These are phyloP conservation scores for Colletotrichum endophyticum DNA, from an alignment of 2,329 filamentous ascomycete genomes.

Conservation along the genomic window DNA sequence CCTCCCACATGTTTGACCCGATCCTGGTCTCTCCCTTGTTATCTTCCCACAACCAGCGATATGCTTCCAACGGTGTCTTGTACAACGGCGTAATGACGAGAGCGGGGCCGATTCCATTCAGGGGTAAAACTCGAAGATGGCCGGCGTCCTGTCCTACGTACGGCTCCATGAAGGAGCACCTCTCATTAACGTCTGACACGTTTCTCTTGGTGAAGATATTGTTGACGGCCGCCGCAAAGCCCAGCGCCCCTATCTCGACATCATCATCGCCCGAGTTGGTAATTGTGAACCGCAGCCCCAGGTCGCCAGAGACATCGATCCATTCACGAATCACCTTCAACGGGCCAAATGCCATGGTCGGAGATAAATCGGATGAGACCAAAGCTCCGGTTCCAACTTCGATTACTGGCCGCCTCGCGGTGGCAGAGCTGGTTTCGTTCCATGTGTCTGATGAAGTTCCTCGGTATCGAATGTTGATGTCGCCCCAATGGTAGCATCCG, in stretches of 20 bases:
- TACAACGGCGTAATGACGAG: slow-evolving; percentile 59
- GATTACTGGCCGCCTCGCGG: slow-evolving; percentile 38
- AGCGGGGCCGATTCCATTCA: slow-evolving; percentile 54
- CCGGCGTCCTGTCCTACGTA: slow-evolving; percentile 64
- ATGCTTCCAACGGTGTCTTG: slow-evolving; percentile 53
- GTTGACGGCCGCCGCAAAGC: slow-evolving; percentile 65
- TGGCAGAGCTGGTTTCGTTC: slow-evolving; percentile 51
- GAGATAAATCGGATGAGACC: slow-evolving; percentile 53
- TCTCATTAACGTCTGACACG: slow-evolving; percentile 49
- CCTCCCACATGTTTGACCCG: slow-evolving; percentile 61
- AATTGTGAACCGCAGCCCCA: slow-evolving; percentile 56
- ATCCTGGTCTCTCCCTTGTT: slow-evolving; percentile 45
- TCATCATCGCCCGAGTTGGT: slow-evolving; percentile 42
- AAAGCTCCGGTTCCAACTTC: slow-evolving; percentile 53
- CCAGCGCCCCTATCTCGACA: slow-evolving; percentile 60
- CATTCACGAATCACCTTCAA: slow-evolving; percentile 57
- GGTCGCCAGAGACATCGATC: slow-evolving; percentile 50
- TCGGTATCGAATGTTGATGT: slow-evolving; percentile 61
- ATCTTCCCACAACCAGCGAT: slow-evolving; percentile 54
- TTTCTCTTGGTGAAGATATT: slow-evolving; percentile 61
- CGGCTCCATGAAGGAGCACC: slow-evolving; percentile 61
- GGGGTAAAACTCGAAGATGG: slow-evolving; percentile 56
- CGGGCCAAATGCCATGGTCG: slow-evolving; percentile 43
- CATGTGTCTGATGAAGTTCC: slow-evolving; percentile 39
- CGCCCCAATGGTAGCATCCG: slow-evolving; percentile 63